Base-by-base conservation (phyloP, 805 yeast species). In the Sugiyamaella valdiviana region DNA sequence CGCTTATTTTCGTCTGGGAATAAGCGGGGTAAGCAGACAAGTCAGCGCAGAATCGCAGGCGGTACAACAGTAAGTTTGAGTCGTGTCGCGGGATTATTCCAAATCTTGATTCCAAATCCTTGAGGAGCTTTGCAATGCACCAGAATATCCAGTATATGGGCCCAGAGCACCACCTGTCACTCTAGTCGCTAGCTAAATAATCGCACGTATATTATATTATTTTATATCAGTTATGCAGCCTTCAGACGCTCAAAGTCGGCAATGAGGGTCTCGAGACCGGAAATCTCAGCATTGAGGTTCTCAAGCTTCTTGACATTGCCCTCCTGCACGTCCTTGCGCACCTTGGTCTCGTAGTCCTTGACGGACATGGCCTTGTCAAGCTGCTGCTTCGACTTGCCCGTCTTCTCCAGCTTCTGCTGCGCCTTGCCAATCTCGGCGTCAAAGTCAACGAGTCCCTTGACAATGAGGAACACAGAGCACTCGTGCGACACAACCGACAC, bases 381-480 rank as follows among this genome's bases (percentile, higher is more conserved):
- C 61, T 78, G 76, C 54, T 74, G 75, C 62, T 78, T 76, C 54
- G 78, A 70, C 59, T 78, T 82, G 57, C 71, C 67, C 39, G 83
- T 78, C 67, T 83, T 84, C 51, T 67, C 76, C 60, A 90, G 75
- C 73, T 85, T 91, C 76, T 79, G 80, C 61, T 73, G 67, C 36
- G 89, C 93, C 76, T 91, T 93, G 58, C 73, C 63, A 60, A 93
- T 85, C 72, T 93, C 98, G 48, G 84, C 84, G 61, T 89, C 97
- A 58, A 90, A 78, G 67, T 91, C 97, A 57, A 93, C 82, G 64
- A 85, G 90, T 47, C 98, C 99, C 75, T 88, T 90, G 50, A 91
- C 96, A 65, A 93, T 75, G 24, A 91, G 79, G 61, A 88, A 96
- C 17, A 90, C 98, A 51, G 80, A 83, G 65, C 87, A 81, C 48